Conservation (phyloP, 495 filamentous ascomycete species). For the Podospora pseudopauciseta region DNA sequence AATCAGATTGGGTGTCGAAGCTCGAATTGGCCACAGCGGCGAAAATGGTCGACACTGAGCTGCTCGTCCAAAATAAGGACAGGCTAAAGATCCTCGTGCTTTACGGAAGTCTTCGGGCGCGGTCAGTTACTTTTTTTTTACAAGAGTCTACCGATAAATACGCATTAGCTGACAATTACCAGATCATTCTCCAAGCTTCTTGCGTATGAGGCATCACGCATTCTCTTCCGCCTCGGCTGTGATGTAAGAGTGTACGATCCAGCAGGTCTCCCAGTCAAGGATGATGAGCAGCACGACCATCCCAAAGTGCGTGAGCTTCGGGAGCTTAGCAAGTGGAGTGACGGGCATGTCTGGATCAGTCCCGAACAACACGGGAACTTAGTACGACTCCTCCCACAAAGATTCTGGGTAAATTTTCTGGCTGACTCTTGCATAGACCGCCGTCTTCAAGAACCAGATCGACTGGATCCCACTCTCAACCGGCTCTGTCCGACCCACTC, state of each 20-base stretch:
- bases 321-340: slow-evolving; percentile 61
- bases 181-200: slow-evolving; percentile 61
- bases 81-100: slow-evolving; percentile 60
- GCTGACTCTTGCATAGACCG: slow-evolving; percentile 43
- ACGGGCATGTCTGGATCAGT: slow-evolving; percentile 66
- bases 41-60: slow-evolving; percentile 46
- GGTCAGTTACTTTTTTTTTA: slow-evolving; percentile 27
- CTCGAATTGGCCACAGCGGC: slow-evolving; percentile 56
- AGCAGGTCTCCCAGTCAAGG: slow-evolving; percentile 58
- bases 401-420: not conserved
- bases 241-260: slow-evolving; percentile 67
- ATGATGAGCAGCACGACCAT: slow-evolving; percentile 56
- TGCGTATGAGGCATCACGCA: slow-evolving; percentile 57
- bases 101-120: slow-evolving; percentile 56
- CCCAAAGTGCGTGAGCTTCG: slow-evolving; percentile 65
- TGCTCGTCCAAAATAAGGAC: slow-evolving; percentile 40
- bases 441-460: slow-evolving; percentile 72
- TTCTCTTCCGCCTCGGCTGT: slow-evolving; percentile 64
- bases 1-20: slow-evolving; percentile 52
- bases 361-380: slow-evolving; percentile 70
- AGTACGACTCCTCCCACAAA: slow-evolving; percentile 32
- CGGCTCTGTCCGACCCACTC: slow-evolving; percentile 63
- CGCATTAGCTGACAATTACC: not conserved
- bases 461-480: slow-evolving; percentile 68
- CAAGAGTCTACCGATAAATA: not conserved